Percentiles rank a stretch among this genome's conserved stretches.
phyloP scores from a whole-genome alignment of 116 monocot genomes.

The Posidonia oceanica region DNA sequence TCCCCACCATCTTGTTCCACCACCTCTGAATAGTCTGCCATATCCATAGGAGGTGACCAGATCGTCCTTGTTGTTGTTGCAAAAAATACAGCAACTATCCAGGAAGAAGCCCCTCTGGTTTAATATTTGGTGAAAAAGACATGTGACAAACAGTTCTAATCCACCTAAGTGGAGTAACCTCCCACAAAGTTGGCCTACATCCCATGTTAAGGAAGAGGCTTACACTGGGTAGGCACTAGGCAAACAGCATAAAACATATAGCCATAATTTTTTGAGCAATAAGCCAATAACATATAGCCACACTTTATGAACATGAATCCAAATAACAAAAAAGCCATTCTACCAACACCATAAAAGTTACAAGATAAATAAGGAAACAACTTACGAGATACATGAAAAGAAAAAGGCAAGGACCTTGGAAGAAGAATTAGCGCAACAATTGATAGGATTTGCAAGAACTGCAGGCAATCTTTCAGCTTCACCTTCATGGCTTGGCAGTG shows the following conservation, averaged over 20 bases:
- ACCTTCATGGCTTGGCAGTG: conserved; percentile 18
- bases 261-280: no score
- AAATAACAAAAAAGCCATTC: not conserved
- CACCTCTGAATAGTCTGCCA: no score
- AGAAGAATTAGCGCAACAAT: conserved; percentile 30
- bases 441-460: conserved; percentile 46
- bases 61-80: no score
- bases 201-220: no score
- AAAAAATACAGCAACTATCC: no score
- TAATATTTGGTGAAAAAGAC: no score
- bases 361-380: not conserved
- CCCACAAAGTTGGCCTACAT: no score
- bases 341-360: not conserved
- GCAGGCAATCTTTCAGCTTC: conserved; percentile 30
- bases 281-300: not conserved
- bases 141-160: not conserved
- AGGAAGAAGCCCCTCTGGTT: no score
- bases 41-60: no score
- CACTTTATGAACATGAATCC: not conserved
- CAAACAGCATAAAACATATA: no score
- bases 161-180: not conserved
- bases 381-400: not conserved
- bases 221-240: no score
- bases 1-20: no score
- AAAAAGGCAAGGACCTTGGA: conserved; percentile 24